These are phyloP conservation scores for Mycothermus thermophilus DNA, from an alignment of 495 filamentous ascomycete genomes.

Conservation along the genomic window DNA sequence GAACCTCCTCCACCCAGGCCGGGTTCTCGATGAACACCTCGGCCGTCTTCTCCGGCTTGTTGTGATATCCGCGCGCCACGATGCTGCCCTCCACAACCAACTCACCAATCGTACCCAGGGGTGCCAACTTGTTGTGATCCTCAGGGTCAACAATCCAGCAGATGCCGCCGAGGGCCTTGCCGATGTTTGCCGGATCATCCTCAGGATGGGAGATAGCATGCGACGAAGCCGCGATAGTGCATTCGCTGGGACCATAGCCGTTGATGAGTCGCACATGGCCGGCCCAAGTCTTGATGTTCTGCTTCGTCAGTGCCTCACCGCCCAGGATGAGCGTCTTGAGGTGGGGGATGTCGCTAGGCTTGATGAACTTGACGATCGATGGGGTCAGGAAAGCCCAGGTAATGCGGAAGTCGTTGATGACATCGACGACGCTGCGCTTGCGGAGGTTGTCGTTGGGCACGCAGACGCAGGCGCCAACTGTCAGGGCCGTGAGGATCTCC, in stretches of 20 bases:
- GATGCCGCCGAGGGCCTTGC: constrained; percentile 8
- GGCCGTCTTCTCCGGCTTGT: constrained; percentile 9
- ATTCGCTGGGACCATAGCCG: constrained; percentile 17
- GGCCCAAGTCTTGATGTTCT: constrained; percentile 5
- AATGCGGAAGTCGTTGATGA: constrained; percentile 1
- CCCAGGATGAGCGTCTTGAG: not conserved
- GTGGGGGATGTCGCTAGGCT: not conserved
- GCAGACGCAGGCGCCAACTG: constrained; percentile 26
- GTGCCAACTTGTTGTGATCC: constrained; percentile 20
- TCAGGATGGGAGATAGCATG: not conserved
- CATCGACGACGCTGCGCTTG: constrained; percentile 1
- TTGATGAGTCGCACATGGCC: constrained; percentile 13
- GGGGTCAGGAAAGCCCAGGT: constrained; percentile 3
- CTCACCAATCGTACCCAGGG: constrained; percentile 35
- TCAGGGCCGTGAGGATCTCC: constrained; percentile 38
- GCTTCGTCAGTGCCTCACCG: constrained; percentile 2
- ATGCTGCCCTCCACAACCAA: constrained; percentile 32
- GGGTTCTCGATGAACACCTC: constrained; percentile 13
- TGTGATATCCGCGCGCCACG: constrained; percentile 15
- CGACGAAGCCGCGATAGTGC: constrained; percentile 28
- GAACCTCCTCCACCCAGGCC: constrained; percentile 17
- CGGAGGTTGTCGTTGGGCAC: constrained; percentile 11
- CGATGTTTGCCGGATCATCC: constrained; percentile 10
- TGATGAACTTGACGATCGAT: not conserved
- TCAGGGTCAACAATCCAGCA: constrained; percentile 19